These are phyloP conservation scores for Paraglomus occultum DNA, from an alignment of 192 early-diverging fungal genomes.

Conservation along the genomic window DNA sequence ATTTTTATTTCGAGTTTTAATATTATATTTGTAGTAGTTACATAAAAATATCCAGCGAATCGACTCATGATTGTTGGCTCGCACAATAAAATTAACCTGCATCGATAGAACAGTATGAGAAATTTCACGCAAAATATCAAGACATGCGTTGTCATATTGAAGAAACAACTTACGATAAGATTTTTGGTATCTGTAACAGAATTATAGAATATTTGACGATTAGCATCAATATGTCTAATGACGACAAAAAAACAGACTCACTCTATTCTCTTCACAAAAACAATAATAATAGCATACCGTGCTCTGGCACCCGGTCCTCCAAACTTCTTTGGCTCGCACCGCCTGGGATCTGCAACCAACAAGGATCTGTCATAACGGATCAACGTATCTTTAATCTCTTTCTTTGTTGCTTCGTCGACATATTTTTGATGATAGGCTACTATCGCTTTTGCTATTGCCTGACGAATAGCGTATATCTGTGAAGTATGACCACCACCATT, in stretches of 20 bases:
- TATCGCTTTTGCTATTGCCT: constrained; percentile 98
- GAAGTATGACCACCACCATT: constrained; percentile 97
- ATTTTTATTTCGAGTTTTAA: no score
- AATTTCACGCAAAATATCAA: no score
- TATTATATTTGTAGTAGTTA: no score
- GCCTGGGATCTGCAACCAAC: constrained; percentile 97
- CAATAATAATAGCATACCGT: constrained; percentile 51
- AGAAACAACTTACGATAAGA: constrained; percentile 66
- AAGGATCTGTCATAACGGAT: constrained; percentile 92
- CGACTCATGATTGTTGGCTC: no score
- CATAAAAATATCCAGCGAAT: no score
- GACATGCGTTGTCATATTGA: background rate
- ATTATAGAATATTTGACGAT: constrained; percentile 4
- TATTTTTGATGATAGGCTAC: constrained; percentile 99
- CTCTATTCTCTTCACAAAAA: background rate
- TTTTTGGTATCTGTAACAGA: constrained; percentile 65
- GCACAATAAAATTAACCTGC: no score
- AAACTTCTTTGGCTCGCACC: constrained; percentile 99
- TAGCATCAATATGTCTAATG: background rate
- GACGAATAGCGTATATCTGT: constrained; percentile 98
- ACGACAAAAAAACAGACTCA: background rate
- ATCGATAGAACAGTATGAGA: no score
- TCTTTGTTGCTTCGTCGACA: constrained; percentile 99
- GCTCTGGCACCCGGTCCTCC: constrained; percentile 99
- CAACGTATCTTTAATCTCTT: constrained; percentile 94